Conservation (phyloP, 257 asterid species). For the Ilex aquifolium region DNA sequence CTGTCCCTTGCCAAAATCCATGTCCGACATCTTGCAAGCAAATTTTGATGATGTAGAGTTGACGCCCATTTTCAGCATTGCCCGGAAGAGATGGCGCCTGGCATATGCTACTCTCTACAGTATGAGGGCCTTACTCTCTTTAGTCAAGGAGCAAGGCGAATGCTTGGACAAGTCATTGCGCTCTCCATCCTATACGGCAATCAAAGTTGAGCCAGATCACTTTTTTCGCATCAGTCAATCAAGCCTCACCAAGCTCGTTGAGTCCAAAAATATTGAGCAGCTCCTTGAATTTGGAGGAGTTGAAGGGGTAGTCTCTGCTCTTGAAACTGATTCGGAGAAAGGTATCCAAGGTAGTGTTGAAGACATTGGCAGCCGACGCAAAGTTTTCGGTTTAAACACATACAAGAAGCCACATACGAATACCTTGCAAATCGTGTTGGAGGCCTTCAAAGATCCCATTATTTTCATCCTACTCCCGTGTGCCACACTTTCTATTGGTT, state of each 20-base stretch:
- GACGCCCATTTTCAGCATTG: too few species aligned
- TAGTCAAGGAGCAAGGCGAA: constrained; percentile 1
- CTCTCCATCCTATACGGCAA: constrained; percentile 14
- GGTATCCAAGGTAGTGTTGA: constrained; percentile 41
- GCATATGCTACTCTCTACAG: neutral
- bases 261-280: constrained; percentile 17
- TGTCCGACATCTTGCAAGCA: too few species aligned
- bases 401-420: constrained; percentile 32
- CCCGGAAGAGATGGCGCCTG: too few species aligned
- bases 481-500: neutral
- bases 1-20: too few species aligned
- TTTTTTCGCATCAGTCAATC: neutral
- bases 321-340: constrained; percentile 28
- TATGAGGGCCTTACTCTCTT: constrained; percentile 5
- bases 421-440: constrained; percentile 22
- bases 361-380: constrained; percentile 20
- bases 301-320: constrained; percentile 24
- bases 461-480: neutral
- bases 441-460: neutral
- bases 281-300: constrained; percentile 34
- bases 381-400: constrained; percentile 38
- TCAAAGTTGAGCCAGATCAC: constrained; percentile 21
- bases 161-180: neutral
- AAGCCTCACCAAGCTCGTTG: constrained; percentile 23
- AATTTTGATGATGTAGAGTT: too few species aligned